Base-by-base conservation (phyloP, 108 stramenopile species). In the Licmophora abbreviata region DNA sequence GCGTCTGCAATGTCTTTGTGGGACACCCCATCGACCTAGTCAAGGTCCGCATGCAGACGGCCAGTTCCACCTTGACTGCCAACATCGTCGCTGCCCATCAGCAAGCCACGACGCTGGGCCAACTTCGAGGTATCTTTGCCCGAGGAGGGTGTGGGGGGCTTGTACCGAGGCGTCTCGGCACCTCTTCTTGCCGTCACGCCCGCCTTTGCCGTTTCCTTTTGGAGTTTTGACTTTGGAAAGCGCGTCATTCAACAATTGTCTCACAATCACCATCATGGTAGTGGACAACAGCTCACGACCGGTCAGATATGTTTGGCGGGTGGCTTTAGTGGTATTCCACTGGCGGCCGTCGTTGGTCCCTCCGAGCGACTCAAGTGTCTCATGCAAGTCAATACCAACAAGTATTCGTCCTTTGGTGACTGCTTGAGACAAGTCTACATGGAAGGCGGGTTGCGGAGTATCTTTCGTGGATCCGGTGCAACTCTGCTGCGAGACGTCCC, bases 201-300 rank as follows among this genome's bases (percentile, higher is more conserved):
- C 23, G 91, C 88, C 32, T 95, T 91, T 57, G 94, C 94, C n/a
- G 54, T 88, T 6, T 76, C 65, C 44, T 95, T 95, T 67, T 95
- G 88, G 85, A 88, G 84, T 34, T 93, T 82, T 56, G 94, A 93
- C 41, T 36, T 89, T 29, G 94, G 89, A n/a, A 61, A 73, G 29
- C 65, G 67, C 1, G 35, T 69, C 25, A 74, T 83, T 6, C 25
- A 15, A 17, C 62, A 71, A 43, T 44, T 56, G 15, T 50, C 29
- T 44, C 48, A 56, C 11, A 52, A 61, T 28, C 21, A 64, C 58
- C 51, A 50, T 20, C 12, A 29, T 29, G n/a, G n/a, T n/a, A n/a
- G n/a, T 18, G 77, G 70, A 29, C 45, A 77, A 29, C 27, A 58
- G 56, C 36, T 44, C 59, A 30, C 29, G 93, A 21, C 77, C 73